Evolutionary conservation across 495 filamentous ascomycete genomes (phyloP), one percentile per base, ranked within the genome.

Genomic region (Entonaema liquescens): DNA sequence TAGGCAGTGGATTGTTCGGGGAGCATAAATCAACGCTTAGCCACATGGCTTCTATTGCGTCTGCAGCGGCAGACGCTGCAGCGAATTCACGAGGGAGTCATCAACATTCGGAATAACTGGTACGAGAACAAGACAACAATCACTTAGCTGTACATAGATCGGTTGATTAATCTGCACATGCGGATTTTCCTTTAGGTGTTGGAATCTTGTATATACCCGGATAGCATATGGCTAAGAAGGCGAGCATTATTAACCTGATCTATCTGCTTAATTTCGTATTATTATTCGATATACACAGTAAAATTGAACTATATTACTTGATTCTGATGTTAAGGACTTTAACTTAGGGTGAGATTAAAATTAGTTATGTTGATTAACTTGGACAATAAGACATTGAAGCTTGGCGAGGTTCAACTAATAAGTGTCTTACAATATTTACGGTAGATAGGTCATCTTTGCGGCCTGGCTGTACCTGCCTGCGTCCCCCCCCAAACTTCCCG

Each of bases 61-160:
- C 76, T 8, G 76, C 76, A 9, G 72, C 61, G 42, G 76, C 76
- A 17, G 76, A 78, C 57, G 76, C 76, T 23, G 67, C 62, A n/a
- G 73, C 63, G 1, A 71, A 72, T 23, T 70, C 71, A 17, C 74
- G 72, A 12, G 72, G 71, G 17, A 60, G 65, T 36, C 70, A 74
- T 38, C 70, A 36, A 2, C 49, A 69, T 40, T 62, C 59, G 17
- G 62, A 73, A 70, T 73, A 52, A 70, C 17, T 50, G 54, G 53
- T 35, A 59, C 42, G 26, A 65, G 17, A 56, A 7, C 15, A 50
- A 17, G 52, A n/a, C 17, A 62, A 36, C 33, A 15, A 38, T 47
- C 9, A 19, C 29, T 44, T 49, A 25, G 53, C n/a, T 67, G 59
- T 72, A 67, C 42, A 11, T 55, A n/a, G 56, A 25, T 61, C n/a